A percentile compares a stretch with the other conserved stretches of the same genome.
phyloP scores from a whole-genome alignment of 805 yeast species.

The Candida anglica region DNA sequence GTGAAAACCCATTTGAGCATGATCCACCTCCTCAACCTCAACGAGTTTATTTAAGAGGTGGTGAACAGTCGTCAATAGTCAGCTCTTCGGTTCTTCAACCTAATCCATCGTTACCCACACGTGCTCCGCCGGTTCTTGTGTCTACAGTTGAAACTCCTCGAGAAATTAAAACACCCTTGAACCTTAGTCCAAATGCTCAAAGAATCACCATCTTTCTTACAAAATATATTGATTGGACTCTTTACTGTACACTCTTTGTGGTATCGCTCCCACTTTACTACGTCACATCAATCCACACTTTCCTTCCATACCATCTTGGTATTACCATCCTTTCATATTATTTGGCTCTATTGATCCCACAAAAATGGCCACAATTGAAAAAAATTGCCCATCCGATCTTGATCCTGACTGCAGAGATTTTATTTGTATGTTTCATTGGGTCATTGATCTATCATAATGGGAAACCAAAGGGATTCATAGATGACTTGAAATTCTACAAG shows the following conservation, averaged over 20 bases:
- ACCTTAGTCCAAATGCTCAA: constrained; percentile 11
- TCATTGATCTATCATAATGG: constrained; percentile 45
- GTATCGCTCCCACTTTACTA: constrained; percentile 61
- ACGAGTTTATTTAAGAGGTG: neutral
- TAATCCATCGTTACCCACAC: neutral
- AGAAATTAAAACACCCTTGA: too few relatives aligned
- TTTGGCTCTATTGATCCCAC: constrained; percentile 43
- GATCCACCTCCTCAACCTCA: neutral
- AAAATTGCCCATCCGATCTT: constrained; percentile 68
- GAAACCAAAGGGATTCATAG: constrained; percentile 45
- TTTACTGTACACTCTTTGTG: constrained; percentile 45
- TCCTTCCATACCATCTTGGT: constrained; percentile 60
- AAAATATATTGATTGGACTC: constrained; percentile 51
- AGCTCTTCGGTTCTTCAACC: neutral
- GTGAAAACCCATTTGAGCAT: constrained; percentile 12
- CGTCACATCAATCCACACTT: constrained; percentile 42
- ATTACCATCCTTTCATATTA: constrained; percentile 57
- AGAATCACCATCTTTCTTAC: constrained; percentile 32
- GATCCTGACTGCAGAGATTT: constrained; percentile 59
- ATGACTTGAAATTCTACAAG: constrained; percentile 51
- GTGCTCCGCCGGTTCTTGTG: neutral
- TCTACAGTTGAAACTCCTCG: neutral
- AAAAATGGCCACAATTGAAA: constrained; percentile 41
- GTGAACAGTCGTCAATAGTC: neutral
- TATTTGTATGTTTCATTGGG: constrained; percentile 59